Conservation (phyloP, 2,329 filamentous ascomycete species). For the Cryphonectria carpinicola region DNA sequence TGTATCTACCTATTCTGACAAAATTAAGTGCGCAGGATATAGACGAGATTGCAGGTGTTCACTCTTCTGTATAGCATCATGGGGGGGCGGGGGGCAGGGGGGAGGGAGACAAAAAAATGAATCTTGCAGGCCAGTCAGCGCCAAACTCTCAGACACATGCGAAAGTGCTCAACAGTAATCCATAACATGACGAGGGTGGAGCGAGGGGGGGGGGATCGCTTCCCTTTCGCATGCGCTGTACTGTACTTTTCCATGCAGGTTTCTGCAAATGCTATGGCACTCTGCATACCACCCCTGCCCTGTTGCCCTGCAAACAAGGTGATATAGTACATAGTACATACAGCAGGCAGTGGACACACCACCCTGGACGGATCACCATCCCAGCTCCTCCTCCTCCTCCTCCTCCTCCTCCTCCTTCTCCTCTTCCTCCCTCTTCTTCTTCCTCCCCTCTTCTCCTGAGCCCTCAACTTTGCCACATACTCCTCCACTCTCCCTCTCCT, state of each 20-base stretch:
- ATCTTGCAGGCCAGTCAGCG: neutral
- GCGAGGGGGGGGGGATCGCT: neutral
- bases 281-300: slow-evolving; percentile 1
- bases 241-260: neutral
- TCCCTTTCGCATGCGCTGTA: neutral
- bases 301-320: neutral
- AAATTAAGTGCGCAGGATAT: neutral
- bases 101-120: neutral
- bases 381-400: neutral
- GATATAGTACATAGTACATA: neutral
- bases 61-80: neutral
- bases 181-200: neutral
- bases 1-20: neutral
- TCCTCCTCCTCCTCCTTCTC: too few relatives aligned
- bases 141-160: neutral
- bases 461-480: neutral
- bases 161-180: neutral
- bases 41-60: slow-evolving; percentile 2
- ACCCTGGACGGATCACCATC: neutral
- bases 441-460: neutral
- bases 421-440: neutral
- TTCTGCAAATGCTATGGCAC: neutral
- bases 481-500: neutral
- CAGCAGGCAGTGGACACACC: neutral
- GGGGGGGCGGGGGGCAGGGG: neutral